phyloP scores from a whole-genome alignment of 1,284 basidiomycete genomes.

The Sanghuangporus sanghuang region DNA sequence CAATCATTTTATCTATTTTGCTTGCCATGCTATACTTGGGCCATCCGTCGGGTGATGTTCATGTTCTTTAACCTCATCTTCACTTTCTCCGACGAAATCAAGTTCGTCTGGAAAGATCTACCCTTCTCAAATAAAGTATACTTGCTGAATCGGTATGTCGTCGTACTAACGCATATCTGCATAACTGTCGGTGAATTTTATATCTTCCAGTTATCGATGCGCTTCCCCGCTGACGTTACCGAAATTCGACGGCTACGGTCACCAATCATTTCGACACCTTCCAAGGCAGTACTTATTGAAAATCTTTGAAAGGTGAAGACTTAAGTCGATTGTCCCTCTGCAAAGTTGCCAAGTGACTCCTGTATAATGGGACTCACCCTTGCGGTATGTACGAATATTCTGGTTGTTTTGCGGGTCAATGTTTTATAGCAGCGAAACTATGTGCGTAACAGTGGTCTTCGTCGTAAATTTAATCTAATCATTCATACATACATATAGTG shows the following conservation, averaged over 20 bases:
- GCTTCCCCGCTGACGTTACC: too few species aligned
- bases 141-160: conserved; percentile 21
- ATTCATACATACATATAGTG: too few species aligned
- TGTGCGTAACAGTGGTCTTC: conserved; percentile 5
- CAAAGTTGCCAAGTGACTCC: conserved; percentile 3
- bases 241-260: neutral
- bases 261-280: neutral
- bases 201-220: neutral
- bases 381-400: conserved; percentile 3
- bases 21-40: conserved; percentile 18
- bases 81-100: conserved; percentile 24
- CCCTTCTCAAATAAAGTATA: conserved; percentile 19
- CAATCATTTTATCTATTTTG: neutral
- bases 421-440: conserved; percentile 11
- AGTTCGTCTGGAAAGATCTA: conserved; percentile 21
- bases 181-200: conserved; percentile 5
- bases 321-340: neutral
- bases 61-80: conserved; percentile 24
- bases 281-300: neutral
- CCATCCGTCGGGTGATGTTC: conserved; percentile 18
- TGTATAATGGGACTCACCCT: conserved; percentile 6
- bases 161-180: conserved; percentile 5
- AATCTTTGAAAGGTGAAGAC: neutral
- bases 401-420: conserved; percentile 14
- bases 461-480: too few species aligned